Conservation (phyloP, 305 asterid genomes). For the Solanum hybrid region DNA sequence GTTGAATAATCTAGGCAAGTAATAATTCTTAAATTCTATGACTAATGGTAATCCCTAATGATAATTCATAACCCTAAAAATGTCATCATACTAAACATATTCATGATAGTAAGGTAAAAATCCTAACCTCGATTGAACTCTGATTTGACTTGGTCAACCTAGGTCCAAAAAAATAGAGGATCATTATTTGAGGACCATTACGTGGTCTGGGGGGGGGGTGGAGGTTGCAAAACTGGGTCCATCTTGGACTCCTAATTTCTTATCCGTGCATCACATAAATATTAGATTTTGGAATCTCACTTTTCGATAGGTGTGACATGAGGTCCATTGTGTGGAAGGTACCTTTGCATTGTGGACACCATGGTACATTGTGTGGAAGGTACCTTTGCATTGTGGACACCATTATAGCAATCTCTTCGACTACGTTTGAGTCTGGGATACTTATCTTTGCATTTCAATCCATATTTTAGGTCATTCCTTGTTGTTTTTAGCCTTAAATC, state of each 20-base stretch:
- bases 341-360: background rate
- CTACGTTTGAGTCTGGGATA: background rate
- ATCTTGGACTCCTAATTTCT: background rate
- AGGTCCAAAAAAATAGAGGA: background rate
- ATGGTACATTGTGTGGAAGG: background rate
- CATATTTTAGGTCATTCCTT: background rate
- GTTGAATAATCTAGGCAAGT: background rate
- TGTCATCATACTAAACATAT: background rate
- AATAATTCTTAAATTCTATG: background rate
- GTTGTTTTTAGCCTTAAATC: background rate
- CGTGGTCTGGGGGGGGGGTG: too few species aligned
- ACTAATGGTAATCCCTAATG: background rate
- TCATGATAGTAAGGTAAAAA: background rate
- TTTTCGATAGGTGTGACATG: background rate
- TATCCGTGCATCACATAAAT: background rate
- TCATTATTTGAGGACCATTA: background rate
- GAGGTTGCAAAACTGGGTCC: background rate
- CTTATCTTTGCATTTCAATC: background rate
- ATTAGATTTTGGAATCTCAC: background rate
- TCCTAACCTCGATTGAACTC: background rate
- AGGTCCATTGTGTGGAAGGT: background rate
- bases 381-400: background rate
- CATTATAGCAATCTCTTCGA: too few species aligned
- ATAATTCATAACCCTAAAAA: background rate
- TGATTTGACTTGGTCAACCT: background rate